Percentiles rank a stretch among this genome's conserved stretches.
Conservation (phyloP, 73 alveolate genomes). For the Paramecium primaurelia region DNA sequence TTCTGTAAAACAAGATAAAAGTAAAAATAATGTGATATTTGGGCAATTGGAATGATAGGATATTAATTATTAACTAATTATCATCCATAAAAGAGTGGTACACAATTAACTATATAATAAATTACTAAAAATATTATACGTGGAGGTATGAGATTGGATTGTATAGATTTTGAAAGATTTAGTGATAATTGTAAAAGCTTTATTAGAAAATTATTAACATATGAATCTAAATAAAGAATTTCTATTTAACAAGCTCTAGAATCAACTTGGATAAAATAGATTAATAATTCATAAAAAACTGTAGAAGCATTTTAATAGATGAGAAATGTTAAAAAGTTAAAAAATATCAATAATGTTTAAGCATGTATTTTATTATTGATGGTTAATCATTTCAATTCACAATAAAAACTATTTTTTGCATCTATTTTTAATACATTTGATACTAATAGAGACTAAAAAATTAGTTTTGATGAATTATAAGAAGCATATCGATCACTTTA, state of each 20-base stretch:
- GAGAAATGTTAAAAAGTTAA: background rate
- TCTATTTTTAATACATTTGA: background rate
- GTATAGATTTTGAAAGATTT: background rate
- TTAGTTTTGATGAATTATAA: background rate
- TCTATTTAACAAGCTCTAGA: background rate
- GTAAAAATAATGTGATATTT: background rate
- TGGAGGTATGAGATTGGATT: background rate
- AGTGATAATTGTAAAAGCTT: background rate
- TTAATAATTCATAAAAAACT: background rate
- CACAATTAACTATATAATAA: background rate
- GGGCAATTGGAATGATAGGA: slow-evolving; percentile 30
- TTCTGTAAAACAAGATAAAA: background rate
- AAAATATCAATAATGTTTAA: background rate
- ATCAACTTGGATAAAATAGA: background rate
- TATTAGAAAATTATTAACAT: background rate
- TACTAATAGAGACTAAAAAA: background rate
- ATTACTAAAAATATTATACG: background rate
- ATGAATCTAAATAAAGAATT: background rate
- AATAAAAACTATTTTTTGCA: background rate
- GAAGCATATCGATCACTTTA: background rate
- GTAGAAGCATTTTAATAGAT: background rate
- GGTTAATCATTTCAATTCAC: background rate
- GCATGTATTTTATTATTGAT: background rate
- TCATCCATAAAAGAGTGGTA: background rate
- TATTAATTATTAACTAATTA: background rate